Evolutionary conservation across 495 filamentous ascomycete genomes (phyloP), one percentile per base, ranked within the genome.

Genomic region (Rusavskia elegans): DNA sequence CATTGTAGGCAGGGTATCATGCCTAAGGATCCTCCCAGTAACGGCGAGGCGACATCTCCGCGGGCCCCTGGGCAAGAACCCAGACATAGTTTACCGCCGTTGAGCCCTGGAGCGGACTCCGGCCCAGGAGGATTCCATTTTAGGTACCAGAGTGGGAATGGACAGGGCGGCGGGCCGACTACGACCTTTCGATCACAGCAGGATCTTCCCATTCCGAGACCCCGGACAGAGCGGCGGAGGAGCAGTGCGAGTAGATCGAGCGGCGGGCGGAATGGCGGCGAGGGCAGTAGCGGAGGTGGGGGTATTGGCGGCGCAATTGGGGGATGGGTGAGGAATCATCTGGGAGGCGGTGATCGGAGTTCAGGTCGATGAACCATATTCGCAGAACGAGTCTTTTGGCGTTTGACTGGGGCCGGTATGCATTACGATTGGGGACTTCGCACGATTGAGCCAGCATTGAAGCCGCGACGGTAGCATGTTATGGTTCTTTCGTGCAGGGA

Each of bases 1-100:
- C 85, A 92, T 52, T 96, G 89, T 62, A 75, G 89, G 37, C 77
- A 81, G 57, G 72, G 85, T 35, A 89, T 95, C 55, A 78, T 54
- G 57, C 57, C 59, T 13, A 59, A 55, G 30, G 52, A 59, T 19
- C 30, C 16, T 14, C 10, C 32, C 3, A 49, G 44, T 23, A 36
- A 39, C 20, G 37, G 30, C 39, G 49, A 48, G 40, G 42, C 39
- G 3, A 50, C 37, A 20, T n/a, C 37, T 6, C 57, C 59, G 17
- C 35, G 59, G 16, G 42, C 50, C 13, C 59, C 59, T 9, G 56
- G 54, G 4, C 56, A 61, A 50, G 19, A 36, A 45, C 56, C 59
- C 5, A 42, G 59, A 30, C 39, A 56, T 41, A 53, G n/a, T 16
- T 49, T 44, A 5, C 29, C 45, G 1, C 45, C 52, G 5, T 30